Percentiles rank a stretch among this genome's conserved stretches.
Conservation (phyloP, 148 eudicot genomes). For the Camellia japonica region DNA sequence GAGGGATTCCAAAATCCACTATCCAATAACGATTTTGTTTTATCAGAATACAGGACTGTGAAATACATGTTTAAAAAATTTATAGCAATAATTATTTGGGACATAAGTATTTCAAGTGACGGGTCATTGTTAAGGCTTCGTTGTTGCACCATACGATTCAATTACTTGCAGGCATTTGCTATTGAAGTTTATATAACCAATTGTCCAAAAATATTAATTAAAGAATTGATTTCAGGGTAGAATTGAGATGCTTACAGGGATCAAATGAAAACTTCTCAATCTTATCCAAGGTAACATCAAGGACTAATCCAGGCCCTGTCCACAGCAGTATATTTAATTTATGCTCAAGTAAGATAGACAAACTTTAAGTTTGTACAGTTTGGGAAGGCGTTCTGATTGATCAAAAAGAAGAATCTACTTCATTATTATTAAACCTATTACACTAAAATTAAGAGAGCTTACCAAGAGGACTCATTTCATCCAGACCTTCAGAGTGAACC, state of each 20-base stretch:
- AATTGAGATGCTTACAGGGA: slow-evolving; percentile 59
- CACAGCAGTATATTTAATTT: background rate
- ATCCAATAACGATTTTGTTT: slow-evolving; percentile 14
- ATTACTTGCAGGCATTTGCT: background rate
- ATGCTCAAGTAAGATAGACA: slow-evolving; percentile 5
- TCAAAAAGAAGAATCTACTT: too few species aligned
- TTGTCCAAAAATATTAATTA: background rate
- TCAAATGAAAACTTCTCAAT: slow-evolving; percentile 81
- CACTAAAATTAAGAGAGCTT: slow-evolving; percentile 8
- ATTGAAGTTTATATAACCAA: background rate
- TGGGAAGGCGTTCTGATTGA: too few species aligned
- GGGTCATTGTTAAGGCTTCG: background rate
- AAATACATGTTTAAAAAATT: background rate
- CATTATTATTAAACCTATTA: background rate
- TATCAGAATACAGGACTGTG: slow-evolving; percentile 1
- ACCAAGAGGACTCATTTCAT: slow-evolving; percentile 98
- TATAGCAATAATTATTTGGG: background rate
- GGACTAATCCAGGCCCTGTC: slow-evolving; percentile 82
- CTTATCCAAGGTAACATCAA: slow-evolving; percentile 75
- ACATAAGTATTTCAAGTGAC: background rate
- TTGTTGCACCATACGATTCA: background rate
- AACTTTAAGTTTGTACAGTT: background rate
- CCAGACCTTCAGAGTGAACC: slow-evolving; percentile 92
- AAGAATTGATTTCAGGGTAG: background rate
- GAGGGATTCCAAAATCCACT: slow-evolving; percentile 97